Percentiles rank a stretch among this genome's conserved stretches.
phyloP scores from a whole-genome alignment of 2,329 filamentous ascomycete genomes.

The Epichloe scottii region DNA sequence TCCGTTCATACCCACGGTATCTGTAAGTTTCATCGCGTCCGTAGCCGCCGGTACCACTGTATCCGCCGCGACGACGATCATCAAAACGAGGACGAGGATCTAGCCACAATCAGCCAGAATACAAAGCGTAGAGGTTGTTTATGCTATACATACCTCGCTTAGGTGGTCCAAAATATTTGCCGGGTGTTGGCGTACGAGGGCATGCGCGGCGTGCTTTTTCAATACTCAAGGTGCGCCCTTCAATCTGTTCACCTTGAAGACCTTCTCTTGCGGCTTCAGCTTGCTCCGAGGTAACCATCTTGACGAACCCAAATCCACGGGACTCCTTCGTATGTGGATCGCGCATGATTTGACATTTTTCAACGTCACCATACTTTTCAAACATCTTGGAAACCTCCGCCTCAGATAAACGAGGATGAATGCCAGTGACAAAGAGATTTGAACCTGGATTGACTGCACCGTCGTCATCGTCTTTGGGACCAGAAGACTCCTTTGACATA shows the following conservation, averaged over 20 bases:
- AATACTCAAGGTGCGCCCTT: slow-evolving; percentile 92
- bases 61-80: slow-evolving; percentile 51
- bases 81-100: slow-evolving; percentile 37
- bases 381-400: slow-evolving; percentile 88
- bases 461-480: slow-evolving; percentile 51
- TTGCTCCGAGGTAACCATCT: slow-evolving; percentile 92
- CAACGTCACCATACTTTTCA: slow-evolving; percentile 96
- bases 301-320: slow-evolving; percentile 97
- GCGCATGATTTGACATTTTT: slow-evolving; percentile 99
- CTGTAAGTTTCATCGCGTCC: slow-evolving; percentile 47
- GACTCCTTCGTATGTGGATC: slow-evolving; percentile 98
- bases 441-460: slow-evolving; percentile 85
- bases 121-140: not conserved
- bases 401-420: slow-evolving; percentile 84
- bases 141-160: slow-evolving; percentile 65
- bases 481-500: slow-evolving; percentile 40
- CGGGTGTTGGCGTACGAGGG: slow-evolving; percentile 89
- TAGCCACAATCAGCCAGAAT: slow-evolving; percentile 7
- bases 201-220: slow-evolving; percentile 95
- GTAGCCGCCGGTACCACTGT: slow-evolving; percentile 31
- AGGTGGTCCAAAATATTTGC: slow-evolving; percentile 97
- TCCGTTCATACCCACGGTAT: slow-evolving; percentile 33
- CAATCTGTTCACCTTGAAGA: slow-evolving; percentile 86
- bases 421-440: slow-evolving; percentile 97
- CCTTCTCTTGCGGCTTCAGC: slow-evolving; percentile 95